These are phyloP conservation scores for Aspergillus flavus DNA, from an alignment of 2,329 filamentous ascomycete genomes.

Conservation along the genomic window DNA sequence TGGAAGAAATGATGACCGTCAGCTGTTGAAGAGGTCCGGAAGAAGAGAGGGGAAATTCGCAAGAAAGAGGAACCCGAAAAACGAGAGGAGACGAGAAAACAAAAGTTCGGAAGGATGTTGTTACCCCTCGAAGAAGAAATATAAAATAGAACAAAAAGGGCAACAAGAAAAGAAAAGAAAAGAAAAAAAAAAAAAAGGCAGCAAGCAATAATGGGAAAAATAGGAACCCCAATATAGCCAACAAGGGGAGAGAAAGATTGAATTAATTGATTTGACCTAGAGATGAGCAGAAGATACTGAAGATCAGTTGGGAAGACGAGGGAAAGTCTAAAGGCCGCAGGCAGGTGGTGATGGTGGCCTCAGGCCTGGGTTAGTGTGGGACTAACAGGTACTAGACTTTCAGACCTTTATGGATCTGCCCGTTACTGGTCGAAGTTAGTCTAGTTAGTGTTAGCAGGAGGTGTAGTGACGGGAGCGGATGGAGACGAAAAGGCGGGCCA, in stretches of 20 bases:
- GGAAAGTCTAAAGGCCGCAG: background rate
- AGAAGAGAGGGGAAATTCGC: background rate
- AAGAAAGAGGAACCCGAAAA: conserved; percentile 2
- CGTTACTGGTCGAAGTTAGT: conserved; percentile 15
- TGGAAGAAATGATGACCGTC: conserved; percentile 4
- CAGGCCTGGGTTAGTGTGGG: conserved; percentile 11
- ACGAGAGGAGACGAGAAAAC: conserved; percentile 3
- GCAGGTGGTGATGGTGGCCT: conserved; percentile 10
- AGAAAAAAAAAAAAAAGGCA: conserved; percentile 22
- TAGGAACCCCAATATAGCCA: conserved; percentile 12
- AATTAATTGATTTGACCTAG: conserved; percentile 5
- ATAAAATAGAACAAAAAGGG: conserved; percentile 14
- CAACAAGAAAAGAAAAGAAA: conserved; percentile 33
- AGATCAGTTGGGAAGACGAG: conserved; percentile 3
- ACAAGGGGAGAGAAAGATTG: conserved; percentile 7
- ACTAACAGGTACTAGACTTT: conserved; percentile 17
- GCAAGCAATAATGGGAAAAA: conserved; percentile 12
- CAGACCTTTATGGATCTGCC: conserved; percentile 18
- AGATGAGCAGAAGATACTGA: background rate
- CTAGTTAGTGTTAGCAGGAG: conserved; percentile 3
- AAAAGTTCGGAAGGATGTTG: conserved; percentile 5
- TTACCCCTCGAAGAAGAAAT: conserved; percentile 4
- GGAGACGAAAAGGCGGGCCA: conserved; percentile 12
- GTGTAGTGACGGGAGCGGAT: conserved; percentile 11
- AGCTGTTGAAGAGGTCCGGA: conserved; percentile 3